Conservation (phyloP, 495 filamentous ascomycete genomes). For the Annulohypoxylon stygium region DNA sequence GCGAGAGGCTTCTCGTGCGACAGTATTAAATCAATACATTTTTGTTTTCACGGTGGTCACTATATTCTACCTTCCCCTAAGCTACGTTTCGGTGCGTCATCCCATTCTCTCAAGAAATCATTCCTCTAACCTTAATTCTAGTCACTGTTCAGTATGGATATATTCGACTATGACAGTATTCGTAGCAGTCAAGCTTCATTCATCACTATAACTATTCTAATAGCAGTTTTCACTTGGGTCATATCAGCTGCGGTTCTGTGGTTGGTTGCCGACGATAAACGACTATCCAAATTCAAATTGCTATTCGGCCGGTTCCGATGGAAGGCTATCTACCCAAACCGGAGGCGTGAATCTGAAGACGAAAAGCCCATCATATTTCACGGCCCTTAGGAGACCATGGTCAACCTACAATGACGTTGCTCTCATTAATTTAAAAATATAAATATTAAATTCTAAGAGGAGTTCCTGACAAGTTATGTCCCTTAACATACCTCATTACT, state of each 20-base stretch:
- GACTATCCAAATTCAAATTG: slow-evolving; percentile 14
- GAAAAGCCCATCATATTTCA: slow-evolving; percentile 12
- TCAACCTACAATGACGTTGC: no score
- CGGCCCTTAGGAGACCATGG: not conserved
- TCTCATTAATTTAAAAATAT: no score
- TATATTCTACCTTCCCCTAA: slow-evolving; percentile 36
- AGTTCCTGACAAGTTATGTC: no score
- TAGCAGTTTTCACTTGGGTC: slow-evolving; percentile 39
- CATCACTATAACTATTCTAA: slow-evolving; percentile 27
- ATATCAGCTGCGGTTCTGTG: slow-evolving; percentile 36
- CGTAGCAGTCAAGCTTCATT: slow-evolving; percentile 29
- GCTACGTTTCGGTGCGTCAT: slow-evolving; percentile 28
- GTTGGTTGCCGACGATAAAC: slow-evolving; percentile 35
- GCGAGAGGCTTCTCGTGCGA: slow-evolving; percentile 68
- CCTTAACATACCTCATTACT: no score
- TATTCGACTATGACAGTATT: slow-evolving; percentile 38
- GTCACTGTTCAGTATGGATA: slow-evolving; percentile 40
- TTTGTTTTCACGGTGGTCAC: slow-evolving; percentile 72
- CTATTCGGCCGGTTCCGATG: not conserved
- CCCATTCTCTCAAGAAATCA: not conserved
- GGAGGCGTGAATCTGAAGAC: not conserved
- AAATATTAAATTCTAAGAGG: no score
- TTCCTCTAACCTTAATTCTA: slow-evolving; percentile 8
- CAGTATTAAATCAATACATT: slow-evolving; percentile 69
- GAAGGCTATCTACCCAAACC: not conserved